Evolutionary conservation across 2,329 filamentous ascomycete species (phyloP), one percentile per base, ranked within the genome.

Genomic region (Paecilomyces sp.): DNA sequence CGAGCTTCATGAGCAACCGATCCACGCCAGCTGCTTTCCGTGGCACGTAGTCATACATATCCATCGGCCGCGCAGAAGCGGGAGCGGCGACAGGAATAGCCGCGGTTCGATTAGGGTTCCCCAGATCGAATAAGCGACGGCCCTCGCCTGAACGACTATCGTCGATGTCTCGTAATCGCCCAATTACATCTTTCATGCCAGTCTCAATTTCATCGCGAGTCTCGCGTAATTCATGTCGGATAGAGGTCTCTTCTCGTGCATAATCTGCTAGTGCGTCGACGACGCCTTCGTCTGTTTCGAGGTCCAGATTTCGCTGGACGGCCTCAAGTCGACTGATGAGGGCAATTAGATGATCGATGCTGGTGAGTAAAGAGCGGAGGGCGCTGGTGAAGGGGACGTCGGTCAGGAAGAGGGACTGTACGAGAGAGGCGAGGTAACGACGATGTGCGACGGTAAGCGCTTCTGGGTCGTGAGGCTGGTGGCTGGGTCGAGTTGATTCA

Each of bases 1-100:
- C 92, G 67, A 97, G 78, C 79, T 96, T 96, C 91, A 96, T 96
- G 70, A 97, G 74, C 70, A 97, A 75, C 60, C 90, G 81, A 76
- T 96, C 91, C 54, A 97, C 85, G 0, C 91, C 90, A 0, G 90
- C 90, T 3, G 91, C 84, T 61, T 88, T 86, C 62, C 85, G 82
- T 0, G 91, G 88, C 31, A 87, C 81, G 71, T 90, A 96, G 62
- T 78, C 73, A 60, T 59, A 47, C 41, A 47, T 47, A 22, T 47
- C 41, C 41, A 47, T 69, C 64, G 66, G 69, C 69, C 53, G 41
- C 71, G 68, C 34, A 70, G 28, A 15, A 18, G 41, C 13, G 15
- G 41, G 41, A 47, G 59, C 22, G 67, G 66, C 24, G 63, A 65
- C 9, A 62, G 65, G 24, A 59, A 59, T 41, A 77, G 64, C 64